A percentile compares a stretch with the other conserved stretches of the same genome.
Conservation (phyloP, 768 basidiomycete species). For the Rhodocollybia butyracea region DNA sequence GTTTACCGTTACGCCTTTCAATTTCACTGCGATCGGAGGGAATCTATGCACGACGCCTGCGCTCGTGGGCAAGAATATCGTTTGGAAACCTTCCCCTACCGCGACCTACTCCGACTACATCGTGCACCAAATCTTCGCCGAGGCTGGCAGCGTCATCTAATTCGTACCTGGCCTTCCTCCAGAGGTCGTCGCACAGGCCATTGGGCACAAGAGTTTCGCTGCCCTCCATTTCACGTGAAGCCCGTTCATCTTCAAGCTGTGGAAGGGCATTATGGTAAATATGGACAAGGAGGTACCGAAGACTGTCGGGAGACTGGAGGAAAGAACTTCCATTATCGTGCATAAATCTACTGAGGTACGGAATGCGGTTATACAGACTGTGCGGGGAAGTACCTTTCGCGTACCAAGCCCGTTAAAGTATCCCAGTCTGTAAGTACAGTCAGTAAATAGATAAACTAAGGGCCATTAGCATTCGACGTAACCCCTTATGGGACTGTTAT, state of each 20-base stretch:
- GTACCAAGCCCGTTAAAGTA: too few species aligned
- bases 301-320: slow-evolving; percentile 98
- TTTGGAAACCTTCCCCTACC: slow-evolving; percentile 98
- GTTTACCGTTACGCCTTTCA: slow-evolving; percentile 97
- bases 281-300: slow-evolving; percentile 86
- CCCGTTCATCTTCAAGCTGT: slow-evolving; percentile 92
- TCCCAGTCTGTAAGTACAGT: too few species aligned
- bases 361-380: slow-evolving; percentile 87
- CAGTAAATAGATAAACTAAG: too few species aligned
- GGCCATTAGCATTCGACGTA: too few species aligned
- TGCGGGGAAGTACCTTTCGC: slow-evolving; percentile 92
- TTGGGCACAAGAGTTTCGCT: slow-evolving; percentile 76
- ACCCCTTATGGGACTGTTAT: too few species aligned
- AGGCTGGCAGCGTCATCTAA: slow-evolving; percentile 96
- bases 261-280: slow-evolving; percentile 93
- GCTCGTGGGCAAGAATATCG: slow-evolving; percentile 87
- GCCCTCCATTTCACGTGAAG: slow-evolving; percentile 98
- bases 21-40: slow-evolving; percentile 97
- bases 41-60: slow-evolving; percentile 92
- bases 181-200: slow-evolving; percentile 81
- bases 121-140: slow-evolving; percentile 83
- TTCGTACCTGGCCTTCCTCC: slow-evolving; percentile 90
- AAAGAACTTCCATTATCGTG: too few species aligned
- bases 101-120: slow-evolving; percentile 96
- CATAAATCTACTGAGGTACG: slow-evolving; percentile 79